phyloP scores from a whole-genome alignment of 2,329 filamentous ascomycete species.

The Cercospora sp. region DNA sequence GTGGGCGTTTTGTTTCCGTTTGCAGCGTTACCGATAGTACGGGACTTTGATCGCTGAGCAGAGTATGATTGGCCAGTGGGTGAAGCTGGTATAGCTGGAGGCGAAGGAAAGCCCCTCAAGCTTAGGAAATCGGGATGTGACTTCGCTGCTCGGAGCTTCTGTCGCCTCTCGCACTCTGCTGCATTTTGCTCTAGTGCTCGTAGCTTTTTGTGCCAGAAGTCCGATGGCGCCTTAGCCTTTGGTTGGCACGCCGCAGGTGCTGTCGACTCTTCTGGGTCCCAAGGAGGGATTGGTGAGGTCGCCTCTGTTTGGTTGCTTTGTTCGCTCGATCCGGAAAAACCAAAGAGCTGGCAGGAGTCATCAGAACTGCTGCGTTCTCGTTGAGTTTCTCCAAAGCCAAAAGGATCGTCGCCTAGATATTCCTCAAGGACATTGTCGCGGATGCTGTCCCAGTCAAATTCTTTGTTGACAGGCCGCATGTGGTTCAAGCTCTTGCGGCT shows the following conservation, averaged over 20 bases:
- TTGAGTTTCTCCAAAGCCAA: slow-evolving; percentile 49
- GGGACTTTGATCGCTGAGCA: slow-evolving; percentile 31
- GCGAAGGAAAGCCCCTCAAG: slow-evolving; percentile 39
- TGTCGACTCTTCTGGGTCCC: slow-evolving; percentile 35
- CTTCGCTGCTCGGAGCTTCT: slow-evolving; percentile 33
- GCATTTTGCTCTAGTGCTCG: slow-evolving; percentile 54
- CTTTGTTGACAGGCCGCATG: slow-evolving; percentile 54
- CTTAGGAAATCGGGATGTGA: slow-evolving; percentile 41
- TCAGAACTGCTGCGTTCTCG: slow-evolving; percentile 52
- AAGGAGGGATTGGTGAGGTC: slow-evolving; percentile 52
- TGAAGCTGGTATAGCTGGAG: slow-evolving; percentile 35
- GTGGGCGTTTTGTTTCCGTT: slow-evolving; percentile 34
- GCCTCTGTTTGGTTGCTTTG: slow-evolving; percentile 49
- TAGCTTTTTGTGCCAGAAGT: slow-evolving; percentile 57
- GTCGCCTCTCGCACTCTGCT: slow-evolving; percentile 46
- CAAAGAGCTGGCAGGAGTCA: slow-evolving; percentile 50
- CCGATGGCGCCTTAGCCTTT: slow-evolving; percentile 46
- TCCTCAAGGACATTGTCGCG: slow-evolving; percentile 64
- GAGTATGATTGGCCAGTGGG: slow-evolving; percentile 36
- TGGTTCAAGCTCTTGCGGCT: slow-evolving; percentile 31
- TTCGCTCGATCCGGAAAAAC: slow-evolving; percentile 54
- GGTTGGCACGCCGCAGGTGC: slow-evolving; percentile 34
- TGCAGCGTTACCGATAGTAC: slow-evolving; percentile 30
- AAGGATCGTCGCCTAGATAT: slow-evolving; percentile 60
- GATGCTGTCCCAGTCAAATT: slow-evolving; percentile 56